Percentiles rank a stretch among this genome's conserved stretches.
phyloP scores from a whole-genome alignment of 2,329 filamentous ascomycete species.

The Orbilia blumenaviensis region DNA sequence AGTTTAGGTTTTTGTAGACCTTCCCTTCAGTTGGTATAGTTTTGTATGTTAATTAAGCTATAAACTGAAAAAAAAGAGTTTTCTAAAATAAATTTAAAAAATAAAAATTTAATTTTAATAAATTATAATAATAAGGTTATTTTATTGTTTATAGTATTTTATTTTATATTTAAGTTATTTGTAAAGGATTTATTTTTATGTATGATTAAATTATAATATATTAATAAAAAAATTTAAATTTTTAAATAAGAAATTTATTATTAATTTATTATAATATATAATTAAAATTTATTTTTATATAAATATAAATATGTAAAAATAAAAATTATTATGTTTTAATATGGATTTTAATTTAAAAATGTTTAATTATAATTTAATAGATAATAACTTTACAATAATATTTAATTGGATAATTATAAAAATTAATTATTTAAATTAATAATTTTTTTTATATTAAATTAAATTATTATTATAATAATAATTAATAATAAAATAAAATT shows the following conservation, averaged over 20 bases:
- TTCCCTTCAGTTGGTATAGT: not conserved
- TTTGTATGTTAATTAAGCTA: not conserved
- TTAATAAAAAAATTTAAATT: constrained; percentile 55
- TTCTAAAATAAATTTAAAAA: constrained; percentile 58
- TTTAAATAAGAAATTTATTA: constrained; percentile 48
- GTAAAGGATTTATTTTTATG: constrained; percentile 62
- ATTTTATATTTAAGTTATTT: constrained; percentile 62
- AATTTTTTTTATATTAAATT: constrained; percentile 58
- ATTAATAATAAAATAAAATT: not conserved
- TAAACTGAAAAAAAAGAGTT: constrained; percentile 12
- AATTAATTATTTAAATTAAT: constrained; percentile 64
- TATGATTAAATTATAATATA: constrained; percentile 61
- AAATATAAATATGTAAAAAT: constrained; percentile 60
- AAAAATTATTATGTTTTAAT: constrained; percentile 61
- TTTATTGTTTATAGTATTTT: constrained; percentile 64
- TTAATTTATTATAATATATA: constrained; percentile 59
- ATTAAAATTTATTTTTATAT: constrained; percentile 61
- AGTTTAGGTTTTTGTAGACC: not conserved
- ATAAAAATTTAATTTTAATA: constrained; percentile 61
- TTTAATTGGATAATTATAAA: constrained; percentile 62
- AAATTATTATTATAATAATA: constrained; percentile 58
- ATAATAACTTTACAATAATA: constrained; percentile 63
- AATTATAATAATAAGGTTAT: constrained; percentile 63
- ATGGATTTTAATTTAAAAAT: not conserved
- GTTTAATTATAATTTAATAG: constrained; percentile 56